Percentiles rank a stretch among this genome's conserved stretches.
Evolutionary conservation across 2,329 filamentous ascomycete genomes (phyloP).

Genomic region (Coniella lustricola): DNA sequence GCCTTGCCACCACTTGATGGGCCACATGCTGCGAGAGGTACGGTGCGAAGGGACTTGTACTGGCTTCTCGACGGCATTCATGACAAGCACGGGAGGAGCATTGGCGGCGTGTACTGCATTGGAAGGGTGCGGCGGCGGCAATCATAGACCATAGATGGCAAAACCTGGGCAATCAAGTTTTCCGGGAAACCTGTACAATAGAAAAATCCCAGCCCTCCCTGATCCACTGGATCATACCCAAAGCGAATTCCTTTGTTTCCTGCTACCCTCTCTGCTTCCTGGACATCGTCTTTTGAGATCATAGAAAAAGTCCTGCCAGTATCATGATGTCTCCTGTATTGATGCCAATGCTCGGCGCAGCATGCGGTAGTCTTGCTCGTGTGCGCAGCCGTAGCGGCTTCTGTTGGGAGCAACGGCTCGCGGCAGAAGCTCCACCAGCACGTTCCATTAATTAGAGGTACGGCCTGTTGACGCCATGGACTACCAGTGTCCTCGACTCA

Average conservation of each 20-base stretch:
- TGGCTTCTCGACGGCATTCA: constrained; percentile 14
- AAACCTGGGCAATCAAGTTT: constrained; percentile 14
- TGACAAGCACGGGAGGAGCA: constrained; percentile 16
- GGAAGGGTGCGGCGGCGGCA: constrained; percentile 12
- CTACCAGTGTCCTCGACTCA: neutral
- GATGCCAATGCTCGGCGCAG: too few relatives aligned
- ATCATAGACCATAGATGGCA: constrained; percentile 18
- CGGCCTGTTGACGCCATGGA: neutral
- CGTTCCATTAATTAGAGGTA: neutral
- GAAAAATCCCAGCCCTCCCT: constrained; percentile 16
- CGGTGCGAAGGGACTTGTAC: constrained; percentile 8
- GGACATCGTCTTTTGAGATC: neutral
- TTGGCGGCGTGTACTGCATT: constrained; percentile 16
- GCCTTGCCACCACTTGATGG: constrained; percentile 15
- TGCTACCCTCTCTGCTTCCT: neutral
- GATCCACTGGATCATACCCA: constrained; percentile 14
- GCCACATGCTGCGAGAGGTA: constrained; percentile 9
- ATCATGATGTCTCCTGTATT: too few relatives aligned
- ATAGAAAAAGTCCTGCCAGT: neutral
- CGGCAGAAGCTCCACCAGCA: neutral
- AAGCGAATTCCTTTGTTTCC: constrained; percentile 5
- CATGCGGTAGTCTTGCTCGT: neutral
- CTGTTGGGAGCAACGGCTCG: too few relatives aligned
- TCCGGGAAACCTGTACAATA: constrained; percentile 17
- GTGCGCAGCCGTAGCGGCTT: too few relatives aligned